phyloP scores from a whole-genome alignment of 495 filamentous ascomycete species.

The Penicillium bovifimosum region DNA sequence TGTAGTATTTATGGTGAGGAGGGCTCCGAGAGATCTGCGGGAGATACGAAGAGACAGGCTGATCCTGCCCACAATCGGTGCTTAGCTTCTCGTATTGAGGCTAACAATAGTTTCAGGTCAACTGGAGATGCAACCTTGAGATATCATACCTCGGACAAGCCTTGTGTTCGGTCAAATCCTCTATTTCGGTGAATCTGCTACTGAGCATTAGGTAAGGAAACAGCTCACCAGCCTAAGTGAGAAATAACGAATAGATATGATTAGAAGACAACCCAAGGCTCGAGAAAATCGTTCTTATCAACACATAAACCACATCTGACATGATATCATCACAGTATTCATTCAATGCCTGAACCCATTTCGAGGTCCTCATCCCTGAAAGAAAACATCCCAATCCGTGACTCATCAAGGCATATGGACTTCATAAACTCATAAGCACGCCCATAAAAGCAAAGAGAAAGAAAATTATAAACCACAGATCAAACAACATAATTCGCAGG shows the following conservation, averaged over 20 bases:
- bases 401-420: constrained; percentile 5
- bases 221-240: no score
- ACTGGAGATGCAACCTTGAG: neutral
- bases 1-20: constrained; percentile 1
- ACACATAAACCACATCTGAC: no score
- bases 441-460: neutral
- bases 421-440: constrained; percentile 3
- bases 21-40: no score
- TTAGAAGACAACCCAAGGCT: neutral
- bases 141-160: neutral
- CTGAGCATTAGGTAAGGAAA: no score
- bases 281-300: no score
- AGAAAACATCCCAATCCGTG: neutral
- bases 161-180: no score
- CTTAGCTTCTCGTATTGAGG: constrained; percentile 1
- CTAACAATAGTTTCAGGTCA: constrained; percentile 2
- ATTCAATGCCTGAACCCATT: neutral
- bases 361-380: neutral
- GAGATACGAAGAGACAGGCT: neutral
- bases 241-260: neutral
- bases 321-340: neutral
- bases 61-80: constrained; percentile 1
- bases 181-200: no score
- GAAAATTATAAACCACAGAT: neutral
- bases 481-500: constrained; percentile 37